phyloP scores from a whole-genome alignment of 352 stramenopile species.

The Globisporangium splendens region DNA sequence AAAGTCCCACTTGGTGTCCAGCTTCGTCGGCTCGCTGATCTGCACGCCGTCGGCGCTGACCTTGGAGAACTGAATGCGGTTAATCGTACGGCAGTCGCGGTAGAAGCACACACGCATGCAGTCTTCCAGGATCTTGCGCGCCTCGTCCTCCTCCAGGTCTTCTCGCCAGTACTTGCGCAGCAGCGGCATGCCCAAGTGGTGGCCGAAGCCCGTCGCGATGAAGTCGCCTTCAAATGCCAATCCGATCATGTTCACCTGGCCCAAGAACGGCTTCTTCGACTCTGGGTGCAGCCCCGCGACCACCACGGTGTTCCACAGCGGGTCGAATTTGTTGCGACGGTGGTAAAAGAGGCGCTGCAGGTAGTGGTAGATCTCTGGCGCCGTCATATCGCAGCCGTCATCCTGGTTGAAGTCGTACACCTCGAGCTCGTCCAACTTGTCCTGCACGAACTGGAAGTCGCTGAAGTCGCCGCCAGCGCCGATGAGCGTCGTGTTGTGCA shows the following conservation, averaged over 20 bases:
- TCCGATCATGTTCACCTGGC: conserved; percentile 96
- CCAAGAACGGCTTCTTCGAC: conserved; percentile 92
- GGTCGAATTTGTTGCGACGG: conserved; percentile 98
- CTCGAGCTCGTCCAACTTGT: conserved; percentile 93
- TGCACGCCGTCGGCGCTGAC: conserved; percentile 83
- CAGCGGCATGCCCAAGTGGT: conserved; percentile 96
- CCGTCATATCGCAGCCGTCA: conserved; percentile 93
- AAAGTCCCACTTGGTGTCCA: conserved; percentile 95
- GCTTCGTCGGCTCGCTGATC: conserved; percentile 93
- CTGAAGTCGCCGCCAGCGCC: conserved; percentile 96
- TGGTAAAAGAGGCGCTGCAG: conserved; percentile 98
- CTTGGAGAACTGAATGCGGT: conserved; percentile 97
- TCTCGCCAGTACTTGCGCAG: conserved; percentile 93
- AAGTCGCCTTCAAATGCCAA: conserved; percentile 97
- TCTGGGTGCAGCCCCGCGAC: conserved; percentile 92
- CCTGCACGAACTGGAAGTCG: conserved; percentile 96
- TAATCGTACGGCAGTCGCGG: conserved; percentile 97
- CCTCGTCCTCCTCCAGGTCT: conserved; percentile 94
- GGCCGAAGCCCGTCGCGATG: conserved; percentile 96
- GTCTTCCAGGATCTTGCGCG: conserved; percentile 93
- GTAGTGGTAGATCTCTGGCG: conserved; percentile 96
- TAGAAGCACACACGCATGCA: conserved; percentile 98
- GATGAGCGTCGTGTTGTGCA: conserved; percentile 93
- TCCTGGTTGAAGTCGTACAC: conserved; percentile 95
- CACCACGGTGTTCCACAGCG: conserved; percentile 98